Percentiles rank a stretch among this genome's conserved stretches.
phyloP scores from a whole-genome alignment of 2,329 filamentous ascomycete genomes.

The Arachnopeziza araneosa region DNA sequence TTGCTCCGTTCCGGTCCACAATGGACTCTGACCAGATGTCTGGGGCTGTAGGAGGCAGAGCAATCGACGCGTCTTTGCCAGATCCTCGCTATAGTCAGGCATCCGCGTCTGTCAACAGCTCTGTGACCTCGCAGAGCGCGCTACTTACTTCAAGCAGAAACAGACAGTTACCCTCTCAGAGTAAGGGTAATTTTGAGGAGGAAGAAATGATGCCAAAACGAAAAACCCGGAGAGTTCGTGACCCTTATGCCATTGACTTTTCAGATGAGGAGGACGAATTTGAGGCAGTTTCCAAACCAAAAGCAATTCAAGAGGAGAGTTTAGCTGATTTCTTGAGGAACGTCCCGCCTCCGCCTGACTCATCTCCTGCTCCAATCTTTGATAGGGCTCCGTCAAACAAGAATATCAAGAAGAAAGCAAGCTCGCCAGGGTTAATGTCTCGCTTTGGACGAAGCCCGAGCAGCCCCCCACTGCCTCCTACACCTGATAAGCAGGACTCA shows the following conservation, averaged over 20 bases:
- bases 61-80: constrained; percentile 52
- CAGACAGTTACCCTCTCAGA: constrained; percentile 29
- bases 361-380: constrained; percentile 26
- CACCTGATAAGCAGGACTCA: constrained; percentile 20
- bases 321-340: constrained; percentile 69
- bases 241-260: constrained; percentile 89
- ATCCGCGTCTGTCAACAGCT: constrained; percentile 34
- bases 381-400: constrained; percentile 18
- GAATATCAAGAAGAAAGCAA: constrained; percentile 57
- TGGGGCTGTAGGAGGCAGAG: constrained; percentile 47
- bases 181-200: constrained; percentile 20
- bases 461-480: constrained; percentile 29
- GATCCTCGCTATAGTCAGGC: constrained; percentile 47
- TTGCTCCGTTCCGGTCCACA: constrained; percentile 78
- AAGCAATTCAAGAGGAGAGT: constrained; percentile 50
- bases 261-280: constrained; percentile 41
- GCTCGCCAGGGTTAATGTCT: constrained; percentile 55
- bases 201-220: constrained; percentile 55
- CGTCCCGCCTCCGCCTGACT: constrained; percentile 57
- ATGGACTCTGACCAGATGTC: constrained; percentile 79
- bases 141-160: constrained; percentile 42
- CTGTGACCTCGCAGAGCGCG: constrained; percentile 67
- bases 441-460: constrained; percentile 42
- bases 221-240: constrained; percentile 72
- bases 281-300: constrained; percentile 16